A percentile compares a stretch with the other conserved stretches of the same genome.
phyloP scores from a whole-genome alignment of 2,329 filamentous ascomycete species.

The Penicillium sp. region DNA sequence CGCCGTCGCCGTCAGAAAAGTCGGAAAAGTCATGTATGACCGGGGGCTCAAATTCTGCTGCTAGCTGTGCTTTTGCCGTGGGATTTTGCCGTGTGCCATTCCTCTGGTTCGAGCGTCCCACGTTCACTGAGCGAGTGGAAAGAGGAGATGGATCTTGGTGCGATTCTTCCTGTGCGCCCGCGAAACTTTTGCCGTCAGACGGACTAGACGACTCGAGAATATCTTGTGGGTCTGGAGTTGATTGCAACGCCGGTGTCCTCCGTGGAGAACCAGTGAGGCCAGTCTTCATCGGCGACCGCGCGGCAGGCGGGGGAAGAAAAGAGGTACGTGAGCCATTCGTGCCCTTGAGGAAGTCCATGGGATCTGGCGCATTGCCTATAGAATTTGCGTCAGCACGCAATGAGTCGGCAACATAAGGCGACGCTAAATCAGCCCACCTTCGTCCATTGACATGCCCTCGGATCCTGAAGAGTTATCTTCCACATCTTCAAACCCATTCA shows the following conservation, averaged over 20 bases:
- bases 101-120: constrained; percentile 27
- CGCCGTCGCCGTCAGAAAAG: constrained; percentile 38
- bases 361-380: constrained; percentile 42
- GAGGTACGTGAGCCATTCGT: constrained; percentile 33
- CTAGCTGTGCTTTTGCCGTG: constrained; percentile 16
- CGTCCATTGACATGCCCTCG: constrained; percentile 61
- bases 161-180: constrained; percentile 21
- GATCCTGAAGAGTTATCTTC: constrained; percentile 50
- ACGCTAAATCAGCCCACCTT: constrained; percentile 49
- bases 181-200: constrained; percentile 32
- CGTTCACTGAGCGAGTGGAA: constrained; percentile 36
- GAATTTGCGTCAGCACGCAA: constrained; percentile 8
- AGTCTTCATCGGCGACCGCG: constrained; percentile 47
- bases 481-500: constrained; percentile 29
- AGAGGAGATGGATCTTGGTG: constrained; percentile 35
- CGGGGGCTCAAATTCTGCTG: constrained; percentile 25
- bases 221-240: constrained; percentile 40
- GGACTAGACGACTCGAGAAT: constrained; percentile 39
- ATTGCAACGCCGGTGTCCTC: constrained; percentile 41
- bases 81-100: constrained; percentile 22
- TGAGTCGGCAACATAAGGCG: neutral
- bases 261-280: constrained; percentile 43
- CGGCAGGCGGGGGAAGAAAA: constrained; percentile 40
- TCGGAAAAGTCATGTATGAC: constrained; percentile 32
- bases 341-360: constrained; percentile 41